Percentiles rank a stretch among this genome's conserved stretches.
These are phyloP conservation scores for Drechslera avenae DNA, from an alignment of 2,329 filamentous ascomycete genomes.

Conservation along the genomic window DNA sequence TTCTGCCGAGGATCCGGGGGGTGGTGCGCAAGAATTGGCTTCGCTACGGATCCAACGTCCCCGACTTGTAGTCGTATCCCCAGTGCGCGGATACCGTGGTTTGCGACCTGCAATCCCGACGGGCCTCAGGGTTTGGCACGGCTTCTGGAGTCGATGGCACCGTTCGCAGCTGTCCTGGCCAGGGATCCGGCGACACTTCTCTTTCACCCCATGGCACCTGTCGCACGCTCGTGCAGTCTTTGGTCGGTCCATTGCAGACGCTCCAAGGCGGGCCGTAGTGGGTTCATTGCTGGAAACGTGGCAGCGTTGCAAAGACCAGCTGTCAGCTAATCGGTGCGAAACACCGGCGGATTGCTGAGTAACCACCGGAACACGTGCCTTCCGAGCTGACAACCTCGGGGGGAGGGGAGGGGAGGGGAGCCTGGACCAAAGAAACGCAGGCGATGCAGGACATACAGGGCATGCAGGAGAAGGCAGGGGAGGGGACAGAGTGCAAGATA, in stretches of 20 bases:
- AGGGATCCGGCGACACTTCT: conserved; percentile 9
- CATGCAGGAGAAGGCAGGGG: too few relatives aligned
- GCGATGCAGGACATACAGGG: too few relatives aligned
- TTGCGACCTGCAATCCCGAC: conserved; percentile 10
- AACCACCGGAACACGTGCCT: conserved; percentile 3
- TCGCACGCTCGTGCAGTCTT: conserved; percentile 10
- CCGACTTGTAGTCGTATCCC: not conserved
- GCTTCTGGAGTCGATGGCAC: conserved; percentile 9
- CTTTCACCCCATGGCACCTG: conserved; percentile 12
- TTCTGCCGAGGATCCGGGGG: not conserved
- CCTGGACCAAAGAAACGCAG: too few relatives aligned
- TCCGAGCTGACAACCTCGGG: not conserved
- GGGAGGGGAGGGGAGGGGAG: too few relatives aligned
- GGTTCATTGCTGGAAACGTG: conserved; percentile 4
- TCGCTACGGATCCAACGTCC: not conserved
- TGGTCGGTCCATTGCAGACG: conserved; percentile 10
- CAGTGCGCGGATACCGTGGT: conserved; percentile 10
- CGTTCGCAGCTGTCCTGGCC: conserved; percentile 12
- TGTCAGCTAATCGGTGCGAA: not conserved
- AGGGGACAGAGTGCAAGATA: too few relatives aligned
- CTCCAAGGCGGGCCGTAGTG: conserved; percentile 2
- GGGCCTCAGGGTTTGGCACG: conserved; percentile 10
- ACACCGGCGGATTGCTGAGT: conserved; percentile 6
- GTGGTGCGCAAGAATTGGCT: not conserved
- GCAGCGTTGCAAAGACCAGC: not conserved